A percentile compares a stretch with the other conserved stretches of the same genome.
Conservation (phyloP, 768 basidiomycete species). For the Sistotremastrum niveocremeum region DNA sequence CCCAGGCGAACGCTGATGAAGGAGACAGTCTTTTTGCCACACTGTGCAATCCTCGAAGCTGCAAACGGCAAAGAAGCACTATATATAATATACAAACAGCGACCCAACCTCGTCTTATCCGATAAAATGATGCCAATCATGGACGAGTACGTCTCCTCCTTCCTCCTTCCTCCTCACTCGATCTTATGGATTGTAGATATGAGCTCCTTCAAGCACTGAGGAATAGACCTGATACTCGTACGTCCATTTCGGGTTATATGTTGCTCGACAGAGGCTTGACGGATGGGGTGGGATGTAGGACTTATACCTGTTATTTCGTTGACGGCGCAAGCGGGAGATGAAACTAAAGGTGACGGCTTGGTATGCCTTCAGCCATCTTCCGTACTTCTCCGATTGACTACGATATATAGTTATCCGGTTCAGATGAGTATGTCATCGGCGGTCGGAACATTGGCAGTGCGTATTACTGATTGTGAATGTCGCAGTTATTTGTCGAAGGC, state of each 20-base stretch:
- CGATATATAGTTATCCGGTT: slow-evolving; percentile 16
- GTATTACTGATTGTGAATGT: background rate
- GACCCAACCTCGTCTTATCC: slow-evolving; percentile 19
- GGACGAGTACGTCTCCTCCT: too few species aligned
- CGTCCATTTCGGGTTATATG: too few species aligned
- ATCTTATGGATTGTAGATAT: too few species aligned
- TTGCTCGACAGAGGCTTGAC: too few species aligned
- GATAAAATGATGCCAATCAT: slow-evolving; percentile 23
- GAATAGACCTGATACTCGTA: too few species aligned
- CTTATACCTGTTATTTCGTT: slow-evolving; percentile 20
- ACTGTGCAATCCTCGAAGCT: slow-evolving; percentile 20
- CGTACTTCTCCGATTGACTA: background rate
- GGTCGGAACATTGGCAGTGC: background rate
- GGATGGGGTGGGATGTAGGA: slow-evolving; percentile 3
- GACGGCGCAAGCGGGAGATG: slow-evolving; percentile 24
- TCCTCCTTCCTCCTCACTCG: too few species aligned
- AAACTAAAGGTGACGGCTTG: slow-evolving; percentile 21
- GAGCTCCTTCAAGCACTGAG: too few species aligned
- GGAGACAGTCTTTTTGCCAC: slow-evolving; percentile 15
- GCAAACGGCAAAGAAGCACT: slow-evolving; percentile 18
- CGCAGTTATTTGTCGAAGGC: slow-evolving; percentile 24
- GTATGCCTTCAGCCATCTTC: slow-evolving; percentile 4
- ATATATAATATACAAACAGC: slow-evolving; percentile 6
- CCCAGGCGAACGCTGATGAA: background rate
- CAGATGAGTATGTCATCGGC: slow-evolving; percentile 17